Base-by-base conservation (phyloP, 257 asterid genomes). In the Catharanthus roseus region DNA sequence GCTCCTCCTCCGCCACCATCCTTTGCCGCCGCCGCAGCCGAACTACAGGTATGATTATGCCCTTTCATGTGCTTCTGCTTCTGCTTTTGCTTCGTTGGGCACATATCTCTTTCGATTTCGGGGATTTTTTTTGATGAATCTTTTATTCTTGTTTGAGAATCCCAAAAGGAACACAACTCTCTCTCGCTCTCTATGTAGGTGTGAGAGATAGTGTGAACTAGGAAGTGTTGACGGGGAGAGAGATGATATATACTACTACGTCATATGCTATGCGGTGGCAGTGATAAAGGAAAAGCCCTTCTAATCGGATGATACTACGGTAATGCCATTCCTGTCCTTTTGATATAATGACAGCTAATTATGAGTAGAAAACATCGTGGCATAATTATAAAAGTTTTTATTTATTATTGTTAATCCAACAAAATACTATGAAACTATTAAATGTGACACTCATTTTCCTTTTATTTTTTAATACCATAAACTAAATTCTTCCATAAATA, bases 1-100 rank as follows among this genome's bases (percentile, higher is more conserved):
- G 23, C 56, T 18, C 19, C 86, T 8, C 71, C 82, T 51, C 57
- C 72, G 47, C 1, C 47, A 3, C 42, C 42, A 8, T 3, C n/a
- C 42, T 38, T 3, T 38, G 42, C 19, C 86, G 8, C 73, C 81
- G 53, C 57, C 72, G 47, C 10, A 7, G 50, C 75, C 71, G 85
- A 39, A 38, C 51, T 68, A 55, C 81, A 77, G 77, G 74, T 78
- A 21, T 23, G 79, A 34, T 74, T 78, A 47, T 81, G 75, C 58
- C 34, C 6, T 4, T 21, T 1, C 0, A 68, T 78, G 82, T 83
- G 83, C 44, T 87, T 87, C 24, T 78, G 88, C 72, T 87, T 87
- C 24, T 78, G 88, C 72, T 84, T 86, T 79, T 81, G 89, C 75
- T 86, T 80, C 0, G 88, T 74, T 0, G 96, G 85, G 74, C 86